Conservation (phyloP, 2,329 filamentous ascomycete genomes). For the Fusarium coffeatum region DNA sequence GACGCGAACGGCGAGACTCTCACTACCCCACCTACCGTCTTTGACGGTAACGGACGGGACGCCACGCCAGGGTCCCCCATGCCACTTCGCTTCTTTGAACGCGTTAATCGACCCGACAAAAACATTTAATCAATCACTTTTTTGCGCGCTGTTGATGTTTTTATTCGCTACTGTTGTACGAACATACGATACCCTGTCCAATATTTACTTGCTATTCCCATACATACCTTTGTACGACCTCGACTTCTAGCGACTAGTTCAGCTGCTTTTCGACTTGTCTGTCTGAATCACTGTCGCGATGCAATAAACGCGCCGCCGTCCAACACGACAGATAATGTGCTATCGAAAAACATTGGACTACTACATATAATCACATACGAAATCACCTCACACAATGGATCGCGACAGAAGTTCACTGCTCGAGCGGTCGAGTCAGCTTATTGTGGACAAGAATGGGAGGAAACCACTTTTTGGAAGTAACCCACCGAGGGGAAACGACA, state of each 20-base stretch:
- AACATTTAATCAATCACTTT: conserved; percentile 35
- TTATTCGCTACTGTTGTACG: conserved; percentile 27
- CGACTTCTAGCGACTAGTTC: background rate
- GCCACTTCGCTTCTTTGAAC: conserved; percentile 19
- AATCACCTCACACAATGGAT: conserved; percentile 38
- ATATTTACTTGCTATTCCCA: conserved; percentile 4
- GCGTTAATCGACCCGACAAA: conserved; percentile 38
- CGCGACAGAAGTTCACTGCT: conserved; percentile 41
- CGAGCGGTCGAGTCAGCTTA: conserved; percentile 46
- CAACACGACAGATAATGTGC: conserved; percentile 33
- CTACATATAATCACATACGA: conserved; percentile 11
- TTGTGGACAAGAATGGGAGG: conserved; percentile 56
- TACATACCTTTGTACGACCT: conserved; percentile 9
- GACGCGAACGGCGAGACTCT: conserved; percentile 8
- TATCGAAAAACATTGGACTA: conserved; percentile 27
- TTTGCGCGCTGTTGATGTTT: conserved; percentile 36
- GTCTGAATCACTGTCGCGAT: conserved; percentile 27
- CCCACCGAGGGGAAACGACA: conserved; percentile 40
- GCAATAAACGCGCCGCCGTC: conserved; percentile 40
- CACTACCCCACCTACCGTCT: conserved; percentile 14
- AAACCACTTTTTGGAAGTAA: conserved; percentile 54
- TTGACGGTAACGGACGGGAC: conserved; percentile 16
- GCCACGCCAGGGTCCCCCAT: conserved; percentile 22
- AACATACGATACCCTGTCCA: conserved; percentile 10
- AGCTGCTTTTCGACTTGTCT: background rate